Base-by-base conservation (phyloP, 345 rosid species). In the Dimocarpus longan region DNA sequence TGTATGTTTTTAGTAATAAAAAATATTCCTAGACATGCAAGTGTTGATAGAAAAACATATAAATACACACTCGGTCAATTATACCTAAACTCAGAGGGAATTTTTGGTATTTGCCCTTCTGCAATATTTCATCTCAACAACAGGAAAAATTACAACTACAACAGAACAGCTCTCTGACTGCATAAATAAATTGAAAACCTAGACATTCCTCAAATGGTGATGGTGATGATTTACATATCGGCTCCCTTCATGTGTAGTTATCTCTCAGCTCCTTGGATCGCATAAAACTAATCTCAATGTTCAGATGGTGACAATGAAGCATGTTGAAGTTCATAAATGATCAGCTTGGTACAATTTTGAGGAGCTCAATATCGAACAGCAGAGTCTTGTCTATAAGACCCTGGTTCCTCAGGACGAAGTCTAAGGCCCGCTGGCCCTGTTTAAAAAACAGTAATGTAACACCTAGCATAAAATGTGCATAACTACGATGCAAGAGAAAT, bases 381-480 rank as follows among this genome's bases (percentile, higher is more conserved):
- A 93, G 88, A 60, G 98, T 93, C 91, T 95, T 95, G 87, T 92
- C 98, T 80, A 95, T 93, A 82, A 93, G 86, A 77, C 97, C 98
- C 87, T 91, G 98, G 90, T 93, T 95, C 89, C 80, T 88, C 86
- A 95, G 88, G 80, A 95, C 98, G 91, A 95, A 95, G 86, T 91
- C 96, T 80, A 93, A 86, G 16, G 98, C 99, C 73, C 99, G 86
- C 86, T 95, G 99, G 42, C 98, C 99, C 98, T 95, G 92, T 54
- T 12, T 73, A 82, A 73, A 83, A 75, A 22, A 78, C 48, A 2
- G 10, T 59, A 18, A 37, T 24, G 50, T 73, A 16, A 43, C 39
- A 67, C 70, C 50, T 24, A 1, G 44, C 28, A 22, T 19, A 28
- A 37, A 11, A 39, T 19, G 73, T 10, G 44, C 28, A 69, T 6